Evolutionary conservation across 2,329 filamentous ascomycete genomes (phyloP).

Genomic region (Colletotrichum eleusines): DNA sequence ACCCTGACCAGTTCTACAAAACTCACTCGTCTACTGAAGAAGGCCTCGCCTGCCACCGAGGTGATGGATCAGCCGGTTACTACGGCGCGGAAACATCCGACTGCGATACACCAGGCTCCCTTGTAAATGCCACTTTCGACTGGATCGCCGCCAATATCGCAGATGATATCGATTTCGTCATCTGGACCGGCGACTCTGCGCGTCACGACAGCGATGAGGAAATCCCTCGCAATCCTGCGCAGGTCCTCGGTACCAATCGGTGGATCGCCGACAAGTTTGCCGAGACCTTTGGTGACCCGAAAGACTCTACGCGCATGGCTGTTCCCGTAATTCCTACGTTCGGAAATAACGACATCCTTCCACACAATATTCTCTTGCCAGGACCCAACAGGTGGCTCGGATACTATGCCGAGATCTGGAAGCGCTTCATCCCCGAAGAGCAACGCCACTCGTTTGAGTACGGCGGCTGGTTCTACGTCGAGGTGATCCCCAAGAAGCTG

Average conservation of each 20-base stretch:
- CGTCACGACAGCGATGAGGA: constrained; percentile 89
- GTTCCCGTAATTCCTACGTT: constrained; percentile 91
- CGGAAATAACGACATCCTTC: constrained; percentile 97
- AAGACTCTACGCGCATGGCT: constrained; percentile 68
- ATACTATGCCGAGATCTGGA: constrained; percentile 83
- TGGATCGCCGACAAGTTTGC: constrained; percentile 81
- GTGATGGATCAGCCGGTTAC: constrained; percentile 79
- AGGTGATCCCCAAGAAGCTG: constrained; percentile 87
- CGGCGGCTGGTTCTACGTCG: constrained; percentile 94
- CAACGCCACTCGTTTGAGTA: constrained; percentile 92
- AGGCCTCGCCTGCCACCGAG: constrained; percentile 81
- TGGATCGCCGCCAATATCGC: constrained; percentile 86
- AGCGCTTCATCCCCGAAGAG: constrained; percentile 87
- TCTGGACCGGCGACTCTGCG: constrained; percentile 93
- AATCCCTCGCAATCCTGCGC: constrained; percentile 78
- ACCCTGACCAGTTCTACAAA: constrained; percentile 91
- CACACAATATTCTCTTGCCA: constrained; percentile 90
- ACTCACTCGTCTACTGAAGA: constrained; percentile 77
- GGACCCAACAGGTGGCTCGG: constrained; percentile 91
- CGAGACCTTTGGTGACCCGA: constrained; percentile 74
- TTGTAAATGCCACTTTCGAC: constrained; percentile 89
- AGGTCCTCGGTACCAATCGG: constrained; percentile 84
- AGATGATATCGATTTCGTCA: constrained; percentile 86
- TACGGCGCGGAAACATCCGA: constrained; percentile 89
- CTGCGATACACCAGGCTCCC: constrained; percentile 85